Base-by-base conservation (phyloP, 495 filamentous ascomycete genomes). In the Penicillium lividum region DNA sequence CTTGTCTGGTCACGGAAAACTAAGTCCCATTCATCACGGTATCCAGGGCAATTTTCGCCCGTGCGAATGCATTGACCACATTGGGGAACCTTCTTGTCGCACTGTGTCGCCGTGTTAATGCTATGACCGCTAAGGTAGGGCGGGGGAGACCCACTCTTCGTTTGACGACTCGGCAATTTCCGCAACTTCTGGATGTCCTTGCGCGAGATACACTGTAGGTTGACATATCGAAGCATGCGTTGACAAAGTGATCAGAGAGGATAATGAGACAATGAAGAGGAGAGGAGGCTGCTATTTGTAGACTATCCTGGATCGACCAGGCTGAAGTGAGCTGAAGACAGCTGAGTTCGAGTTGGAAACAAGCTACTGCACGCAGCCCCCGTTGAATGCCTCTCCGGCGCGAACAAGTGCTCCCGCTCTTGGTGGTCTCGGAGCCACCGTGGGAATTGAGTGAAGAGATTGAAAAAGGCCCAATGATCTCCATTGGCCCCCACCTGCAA, bases 1-100 rank as follows among this genome's bases (percentile, higher is more conserved):
- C 46, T 53, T 2, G 62, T 74, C 5, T 70, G 75, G 52, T 82
- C 70, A 13, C 81, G 74, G 27, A 81, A 67, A 27, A 84, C 62
- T 45, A 84, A 76, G 25, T 75, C 59, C n/a, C 79, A 69, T 58
- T 63, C 58, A 60, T 71, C 66, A 44, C 68, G 68, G 45, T 71
- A 71, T 0, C 68, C 68, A 5, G 36, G 44, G 45, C 66, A 71
- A 51, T 53, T 8, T 54, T 71, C 63, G 13, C 48, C 51, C 13
- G 47, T 25, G 10, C 68, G 68, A 40, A 62, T 60, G 50, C 68
- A 71, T 25, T 71, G 68, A 33, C 66, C 66, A 27, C 68, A 71
- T 15, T 62, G 50, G 27, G 68, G 68, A 45, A 47, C 13, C 46
- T 63, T 56, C 34, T 59, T 51, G 47, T 71, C 68, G 58, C 68